Conservation (phyloP, 805 yeast species). For the Soucietia sequanensis region DNA sequence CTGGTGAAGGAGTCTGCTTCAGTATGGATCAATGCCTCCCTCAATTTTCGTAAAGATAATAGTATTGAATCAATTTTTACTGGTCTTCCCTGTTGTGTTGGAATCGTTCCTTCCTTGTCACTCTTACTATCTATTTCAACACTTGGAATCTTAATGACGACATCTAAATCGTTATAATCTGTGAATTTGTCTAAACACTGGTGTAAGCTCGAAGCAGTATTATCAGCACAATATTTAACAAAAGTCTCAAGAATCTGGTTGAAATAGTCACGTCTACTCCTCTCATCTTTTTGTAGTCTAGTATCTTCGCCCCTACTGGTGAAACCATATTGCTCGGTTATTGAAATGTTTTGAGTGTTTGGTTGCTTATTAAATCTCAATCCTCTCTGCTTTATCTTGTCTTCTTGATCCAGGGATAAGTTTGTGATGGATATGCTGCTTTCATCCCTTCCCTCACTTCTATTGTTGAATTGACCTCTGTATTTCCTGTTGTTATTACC, state of each 20-base stretch:
- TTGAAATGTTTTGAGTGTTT: too few species aligned
- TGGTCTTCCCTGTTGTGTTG: background rate
- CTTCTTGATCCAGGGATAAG: too few species aligned
- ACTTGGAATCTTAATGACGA: background rate
- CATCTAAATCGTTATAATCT: constrained; percentile 6
- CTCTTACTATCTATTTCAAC: background rate
- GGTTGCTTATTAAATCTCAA: too few species aligned
- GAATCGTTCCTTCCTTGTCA: background rate
- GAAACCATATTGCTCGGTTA: constrained; percentile 51
- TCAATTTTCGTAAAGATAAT: constrained; percentile 42
- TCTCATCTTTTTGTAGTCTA: constrained; percentile 44
- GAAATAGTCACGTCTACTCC: constrained; percentile 42
- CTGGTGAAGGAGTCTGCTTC: constrained; percentile 38
- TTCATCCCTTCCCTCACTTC: too few species aligned
- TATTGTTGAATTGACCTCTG: too few species aligned
- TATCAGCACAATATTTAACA: constrained; percentile 27
- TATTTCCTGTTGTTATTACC: too few species aligned
- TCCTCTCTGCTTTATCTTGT: too few species aligned
- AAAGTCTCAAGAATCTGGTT: constrained; percentile 31
- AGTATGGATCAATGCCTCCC: constrained; percentile 52
- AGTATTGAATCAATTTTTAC: constrained; percentile 24
- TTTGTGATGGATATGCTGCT: too few species aligned
- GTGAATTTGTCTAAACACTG: constrained; percentile 8
- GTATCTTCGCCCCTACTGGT: constrained; percentile 60
- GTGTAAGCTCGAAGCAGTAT: constrained; percentile 12